phyloP scores from a whole-genome alignment of 176 grass and related monocot genomes.

The Oryza glumipatula region DNA sequence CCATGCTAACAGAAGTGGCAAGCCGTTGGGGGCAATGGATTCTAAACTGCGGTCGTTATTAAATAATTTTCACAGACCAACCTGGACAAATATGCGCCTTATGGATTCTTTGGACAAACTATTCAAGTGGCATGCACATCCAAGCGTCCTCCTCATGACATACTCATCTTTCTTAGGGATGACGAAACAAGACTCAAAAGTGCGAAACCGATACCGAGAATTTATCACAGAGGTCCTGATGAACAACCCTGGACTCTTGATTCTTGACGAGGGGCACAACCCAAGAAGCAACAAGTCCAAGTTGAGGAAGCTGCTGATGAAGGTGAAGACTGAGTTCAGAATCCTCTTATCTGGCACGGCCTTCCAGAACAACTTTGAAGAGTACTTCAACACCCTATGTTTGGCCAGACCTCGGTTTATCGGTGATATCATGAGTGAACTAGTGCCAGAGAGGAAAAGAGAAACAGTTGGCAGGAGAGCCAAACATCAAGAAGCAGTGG shows the following conservation, averaged over 20 bases:
- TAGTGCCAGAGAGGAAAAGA: slow-evolving; percentile 50
- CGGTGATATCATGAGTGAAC: slow-evolving; percentile 58
- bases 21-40: slow-evolving; percentile 27
- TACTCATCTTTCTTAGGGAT: slow-evolving; percentile 76
- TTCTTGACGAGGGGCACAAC: slow-evolving; percentile 95
- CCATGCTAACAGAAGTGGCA: slow-evolving; percentile 36
- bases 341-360: slow-evolving; percentile 89
- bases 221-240: slow-evolving; percentile 64
- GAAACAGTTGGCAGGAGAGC: slow-evolving; percentile 33
- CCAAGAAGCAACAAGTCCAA: slow-evolving; percentile 86
- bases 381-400: slow-evolving; percentile 94
- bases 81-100: slow-evolving; percentile 41
- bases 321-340: slow-evolving; percentile 86
- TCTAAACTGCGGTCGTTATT: slow-evolving; percentile 43
- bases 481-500: slow-evolving; percentile 59
- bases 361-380: slow-evolving; percentile 96
- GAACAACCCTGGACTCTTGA: slow-evolving; percentile 79
- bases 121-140: slow-evolving; percentile 76
- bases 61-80: slow-evolving; percentile 39
- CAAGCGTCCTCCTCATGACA: slow-evolving; percentile 89
- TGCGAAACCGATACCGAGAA: slow-evolving; percentile 35
- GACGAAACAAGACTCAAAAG: slow-evolving; percentile 57
- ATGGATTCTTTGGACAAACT: slow-evolving; percentile 79
- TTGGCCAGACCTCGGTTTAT: slow-evolving; percentile 88
- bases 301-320: slow-evolving; percentile 80